Evolutionary conservation across 2,329 filamentous ascomycete genomes (phyloP).

Genomic region (Davidsoniella australis): DNA sequence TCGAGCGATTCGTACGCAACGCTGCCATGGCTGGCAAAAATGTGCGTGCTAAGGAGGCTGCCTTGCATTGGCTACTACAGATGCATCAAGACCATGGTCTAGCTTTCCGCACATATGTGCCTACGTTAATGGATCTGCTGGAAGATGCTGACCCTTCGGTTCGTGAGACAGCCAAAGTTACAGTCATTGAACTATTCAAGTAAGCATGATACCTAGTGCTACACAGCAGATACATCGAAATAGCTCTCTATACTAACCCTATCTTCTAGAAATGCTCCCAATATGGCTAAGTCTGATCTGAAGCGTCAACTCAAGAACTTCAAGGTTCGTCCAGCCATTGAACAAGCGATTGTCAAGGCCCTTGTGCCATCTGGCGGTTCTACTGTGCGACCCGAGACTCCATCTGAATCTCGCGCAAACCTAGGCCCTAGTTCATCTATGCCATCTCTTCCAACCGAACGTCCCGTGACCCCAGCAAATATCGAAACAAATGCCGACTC

Average conservation of each 20-base stretch:
- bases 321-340: conserved; percentile 75
- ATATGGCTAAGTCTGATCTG: conserved; percentile 71
- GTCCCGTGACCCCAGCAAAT: conserved; percentile 39
- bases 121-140: conserved; percentile 64
- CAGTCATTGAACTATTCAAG: conserved; percentile 76
- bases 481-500: conserved; percentile 48
- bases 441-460: conserved; percentile 26
- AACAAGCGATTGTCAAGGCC: conserved; percentile 61
- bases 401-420: conserved; percentile 20
- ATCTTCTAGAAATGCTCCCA: conserved; percentile 48
- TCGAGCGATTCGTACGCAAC: conserved; percentile 66
- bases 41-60: conserved; percentile 65
- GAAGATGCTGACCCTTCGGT: conserved; percentile 84
- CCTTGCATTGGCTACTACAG: conserved; percentile 70
- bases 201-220: conserved; percentile 22
- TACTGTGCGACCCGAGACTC: conserved; percentile 25
- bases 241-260: conserved; percentile 4
- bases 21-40: conserved; percentile 66
- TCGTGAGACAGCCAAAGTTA: conserved; percentile 65
- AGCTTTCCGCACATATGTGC: conserved; percentile 69
- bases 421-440: conserved; percentile 26
- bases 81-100: conserved; percentile 70
- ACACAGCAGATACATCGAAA: neutral
- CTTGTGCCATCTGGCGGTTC: conserved; percentile 35
- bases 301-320: conserved; percentile 72